Evolutionary conservation across 2,329 filamentous ascomycete species (phyloP).

Genomic region (Alternaria sp.): DNA sequence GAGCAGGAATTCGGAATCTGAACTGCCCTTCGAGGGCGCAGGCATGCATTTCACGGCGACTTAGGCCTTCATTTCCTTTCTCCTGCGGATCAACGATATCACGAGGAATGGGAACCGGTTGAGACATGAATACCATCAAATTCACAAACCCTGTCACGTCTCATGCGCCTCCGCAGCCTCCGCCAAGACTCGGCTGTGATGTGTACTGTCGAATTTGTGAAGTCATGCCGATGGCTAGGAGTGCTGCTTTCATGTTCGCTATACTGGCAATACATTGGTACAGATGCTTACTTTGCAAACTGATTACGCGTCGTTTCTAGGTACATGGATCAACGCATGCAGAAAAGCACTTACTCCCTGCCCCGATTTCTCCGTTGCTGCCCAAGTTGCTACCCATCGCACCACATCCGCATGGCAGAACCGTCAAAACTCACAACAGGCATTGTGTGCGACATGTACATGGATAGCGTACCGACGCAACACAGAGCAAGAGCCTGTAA

Average conservation of each 20-base stretch:
- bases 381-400: neutral
- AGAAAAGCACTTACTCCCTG: neutral
- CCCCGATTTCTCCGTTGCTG: neutral
- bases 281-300: neutral
- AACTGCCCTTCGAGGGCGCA: slow-evolving; percentile 33
- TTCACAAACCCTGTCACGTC: slow-evolving; percentile 32
- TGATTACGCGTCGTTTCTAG: slow-evolving; percentile 4
- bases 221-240: neutral
- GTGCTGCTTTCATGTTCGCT: neutral
- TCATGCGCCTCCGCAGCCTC: slow-evolving; percentile 6
- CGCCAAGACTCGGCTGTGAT: slow-evolving; percentile 5
- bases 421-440: neutral
- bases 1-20: slow-evolving; percentile 41
- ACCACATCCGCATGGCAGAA: neutral
- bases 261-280: neutral
- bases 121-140: slow-evolving; percentile 43
- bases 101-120: slow-evolving; percentile 44
- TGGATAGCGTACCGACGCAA: neutral
- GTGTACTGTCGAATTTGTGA: neutral
- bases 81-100: slow-evolving; percentile 41
- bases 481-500: neutral
- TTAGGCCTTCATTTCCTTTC: slow-evolving; percentile 38
- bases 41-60: slow-evolving; percentile 43
- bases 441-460: neutral
- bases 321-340: neutral